Conservation (phyloP, 2,329 filamentous ascomycete species). For the Fusarium sp. region DNA sequence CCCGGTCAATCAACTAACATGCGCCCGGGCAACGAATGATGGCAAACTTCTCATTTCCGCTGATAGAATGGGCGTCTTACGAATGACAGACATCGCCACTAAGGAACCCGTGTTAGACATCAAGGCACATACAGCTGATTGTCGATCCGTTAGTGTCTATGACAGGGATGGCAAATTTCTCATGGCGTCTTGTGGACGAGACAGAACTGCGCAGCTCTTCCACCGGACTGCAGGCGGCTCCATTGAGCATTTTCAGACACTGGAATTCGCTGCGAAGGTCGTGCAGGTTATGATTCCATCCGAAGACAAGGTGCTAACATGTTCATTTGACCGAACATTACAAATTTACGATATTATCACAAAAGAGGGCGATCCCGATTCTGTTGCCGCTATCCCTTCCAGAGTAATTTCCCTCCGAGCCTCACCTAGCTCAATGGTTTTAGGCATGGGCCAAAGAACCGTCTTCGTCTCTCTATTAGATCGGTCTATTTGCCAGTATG, state of each 20-base stretch:
- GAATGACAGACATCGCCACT: conserved; percentile 70
- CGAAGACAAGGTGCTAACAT: conserved; percentile 80
- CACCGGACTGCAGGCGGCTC: conserved; percentile 62
- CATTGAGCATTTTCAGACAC: conserved; percentile 86
- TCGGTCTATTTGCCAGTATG: conserved; percentile 68
- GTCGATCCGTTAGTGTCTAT: conserved; percentile 81
- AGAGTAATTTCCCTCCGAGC: conserved; percentile 84
- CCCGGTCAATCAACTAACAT: conserved; percentile 66
- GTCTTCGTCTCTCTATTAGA: conserved; percentile 69
- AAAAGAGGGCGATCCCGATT: conserved; percentile 70
- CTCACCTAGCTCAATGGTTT: conserved; percentile 84
- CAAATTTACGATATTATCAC: conserved; percentile 82
- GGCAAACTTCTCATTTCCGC: conserved; percentile 79
- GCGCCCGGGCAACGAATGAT: conserved; percentile 67
- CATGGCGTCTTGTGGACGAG: conserved; percentile 84
- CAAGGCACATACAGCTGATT: conserved; percentile 87
- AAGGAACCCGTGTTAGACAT: conserved; percentile 73
- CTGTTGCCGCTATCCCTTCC: conserved; percentile 79
- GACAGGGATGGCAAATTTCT: conserved; percentile 69
- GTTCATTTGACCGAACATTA: conserved; percentile 86
- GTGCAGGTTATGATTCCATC: conserved; percentile 78
- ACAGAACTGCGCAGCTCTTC: conserved; percentile 95
- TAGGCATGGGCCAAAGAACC: conserved; percentile 68
- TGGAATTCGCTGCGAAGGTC: conserved; percentile 92
- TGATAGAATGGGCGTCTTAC: conserved; percentile 86